Evolutionary conservation across 768 basidiomycete genomes (phyloP).

Genomic region (Sistotremastrum suecicum): DNA sequence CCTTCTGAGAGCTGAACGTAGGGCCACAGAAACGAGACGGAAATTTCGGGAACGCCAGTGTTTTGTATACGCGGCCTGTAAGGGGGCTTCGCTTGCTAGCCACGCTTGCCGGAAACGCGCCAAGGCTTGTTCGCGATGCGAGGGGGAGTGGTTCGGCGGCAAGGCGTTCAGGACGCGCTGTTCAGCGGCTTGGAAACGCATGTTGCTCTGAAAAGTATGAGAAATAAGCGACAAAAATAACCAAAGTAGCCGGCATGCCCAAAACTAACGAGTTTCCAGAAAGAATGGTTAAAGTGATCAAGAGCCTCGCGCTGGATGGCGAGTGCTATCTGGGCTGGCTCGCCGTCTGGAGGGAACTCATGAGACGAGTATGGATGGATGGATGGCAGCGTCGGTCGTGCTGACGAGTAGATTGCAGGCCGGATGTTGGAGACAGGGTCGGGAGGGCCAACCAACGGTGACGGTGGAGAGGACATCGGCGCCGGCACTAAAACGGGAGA

Average conservation of each 20-base stretch:
- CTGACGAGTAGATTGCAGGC: conserved; percentile 62
- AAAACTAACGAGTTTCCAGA: conserved; percentile 56
- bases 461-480: too few relatives aligned
- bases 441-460: conserved; percentile 42
- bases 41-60: conserved; percentile 57
- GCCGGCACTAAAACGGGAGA: too few relatives aligned
- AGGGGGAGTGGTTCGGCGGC: conserved; percentile 31
- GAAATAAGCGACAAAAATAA: conserved; percentile 2
- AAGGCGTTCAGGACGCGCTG: conserved; percentile 40
- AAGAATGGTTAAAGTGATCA: conserved; percentile 61
- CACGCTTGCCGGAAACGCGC: conserved; percentile 64
- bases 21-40: neutral
- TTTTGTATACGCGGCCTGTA: conserved; percentile 43
- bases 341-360: conserved; percentile 37
- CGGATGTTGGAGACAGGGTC: conserved; percentile 71
- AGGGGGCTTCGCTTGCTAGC: conserved; percentile 51
- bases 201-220: conserved; percentile 45
- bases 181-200: conserved; percentile 65
- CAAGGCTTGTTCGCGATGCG: conserved; percentile 53
- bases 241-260: neutral
- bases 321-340: conserved; percentile 44
- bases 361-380: conserved; percentile 64
- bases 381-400: conserved; percentile 20
- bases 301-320: conserved; percentile 57
- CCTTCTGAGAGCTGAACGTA: neutral